Conservation (phyloP, 1,284 basidiomycete genomes). For the Sparassis latifolia region DNA sequence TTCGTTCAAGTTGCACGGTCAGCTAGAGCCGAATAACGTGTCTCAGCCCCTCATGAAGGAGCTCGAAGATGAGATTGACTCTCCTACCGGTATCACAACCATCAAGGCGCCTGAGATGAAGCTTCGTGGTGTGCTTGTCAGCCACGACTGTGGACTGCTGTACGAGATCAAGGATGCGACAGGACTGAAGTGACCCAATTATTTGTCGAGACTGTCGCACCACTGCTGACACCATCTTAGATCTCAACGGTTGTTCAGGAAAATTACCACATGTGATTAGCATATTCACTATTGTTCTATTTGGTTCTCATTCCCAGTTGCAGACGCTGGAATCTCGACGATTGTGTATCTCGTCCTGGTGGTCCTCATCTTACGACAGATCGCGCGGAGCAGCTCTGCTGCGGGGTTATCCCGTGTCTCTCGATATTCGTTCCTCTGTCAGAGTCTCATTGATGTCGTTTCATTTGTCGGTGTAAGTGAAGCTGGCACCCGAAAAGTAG, state of each 20-base stretch:
- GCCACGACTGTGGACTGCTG: slow-evolving; percentile 73
- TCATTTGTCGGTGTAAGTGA: slow-evolving; percentile 63
- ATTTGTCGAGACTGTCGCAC: slow-evolving; percentile 11
- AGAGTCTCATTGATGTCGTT: slow-evolving; percentile 73
- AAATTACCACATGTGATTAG: slow-evolving; percentile 74
- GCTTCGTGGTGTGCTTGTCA: slow-evolving; percentile 62
- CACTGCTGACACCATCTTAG: slow-evolving; percentile 18
- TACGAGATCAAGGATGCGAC: slow-evolving; percentile 59
- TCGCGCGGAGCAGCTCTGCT: slow-evolving; percentile 70
- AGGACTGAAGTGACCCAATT: slow-evolving; percentile 51
- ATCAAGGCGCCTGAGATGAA: slow-evolving; percentile 46
- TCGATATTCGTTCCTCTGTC: slow-evolving; percentile 73
- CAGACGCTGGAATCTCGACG: slow-evolving; percentile 70
- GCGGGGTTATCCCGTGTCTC: slow-evolving; percentile 74
- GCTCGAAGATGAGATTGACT: slow-evolving; percentile 63
- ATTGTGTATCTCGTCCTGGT: slow-evolving; percentile 65
- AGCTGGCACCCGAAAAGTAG: not conserved
- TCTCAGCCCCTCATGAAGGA: slow-evolving; percentile 53
- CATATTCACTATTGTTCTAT: not conserved
- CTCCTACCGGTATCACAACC: slow-evolving; percentile 65
- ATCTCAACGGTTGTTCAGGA: slow-evolving; percentile 66
- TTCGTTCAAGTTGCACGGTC: slow-evolving; percentile 57
- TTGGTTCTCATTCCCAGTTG: not conserved
- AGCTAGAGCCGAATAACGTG: slow-evolving; percentile 48
- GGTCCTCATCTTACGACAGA: slow-evolving; percentile 65